Conservation (phyloP, 2,329 filamentous ascomycete genomes). For the Botryotinia narcissicola region DNA sequence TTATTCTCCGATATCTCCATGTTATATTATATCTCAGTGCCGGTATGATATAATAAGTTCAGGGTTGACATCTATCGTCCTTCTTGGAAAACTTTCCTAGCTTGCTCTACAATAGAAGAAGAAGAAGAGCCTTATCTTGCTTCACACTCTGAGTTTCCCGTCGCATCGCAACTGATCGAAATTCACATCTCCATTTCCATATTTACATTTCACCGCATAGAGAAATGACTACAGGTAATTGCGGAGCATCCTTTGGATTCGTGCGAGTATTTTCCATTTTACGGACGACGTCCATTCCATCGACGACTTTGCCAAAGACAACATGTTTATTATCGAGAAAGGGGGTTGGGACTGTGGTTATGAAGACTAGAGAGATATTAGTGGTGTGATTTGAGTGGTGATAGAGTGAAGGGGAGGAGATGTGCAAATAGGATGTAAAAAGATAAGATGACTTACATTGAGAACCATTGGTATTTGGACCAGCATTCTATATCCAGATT, state of each 20-base stretch:
- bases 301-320: conserved; percentile 87
- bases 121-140: neutral
- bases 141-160: neutral
- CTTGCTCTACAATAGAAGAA: neutral
- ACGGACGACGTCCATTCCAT: conserved; percentile 84
- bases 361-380: conserved; percentile 96
- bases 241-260: conserved; percentile 73
- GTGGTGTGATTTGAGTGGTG: conserved; percentile 43
- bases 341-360: conserved; percentile 82
- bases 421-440: neutral
- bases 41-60: neutral
- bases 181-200: no score
- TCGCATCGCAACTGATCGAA: neutral
- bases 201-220: conserved; percentile 95
- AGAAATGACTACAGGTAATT: conserved; percentile 76
- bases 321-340: conserved; percentile 93
- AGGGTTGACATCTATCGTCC: neutral
- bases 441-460: conserved; percentile 52
- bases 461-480: conserved; percentile 87
- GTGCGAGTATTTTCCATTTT: conserved; percentile 94
- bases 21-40: neutral
- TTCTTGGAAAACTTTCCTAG: neutral
- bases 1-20: neutral
- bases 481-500: conserved; percentile 64
- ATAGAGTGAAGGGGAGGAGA: neutral